These are phyloP conservation scores for Globisporangium radiosum DNA, from an alignment of 352 stramenopile genomes.

Conservation along the genomic window DNA sequence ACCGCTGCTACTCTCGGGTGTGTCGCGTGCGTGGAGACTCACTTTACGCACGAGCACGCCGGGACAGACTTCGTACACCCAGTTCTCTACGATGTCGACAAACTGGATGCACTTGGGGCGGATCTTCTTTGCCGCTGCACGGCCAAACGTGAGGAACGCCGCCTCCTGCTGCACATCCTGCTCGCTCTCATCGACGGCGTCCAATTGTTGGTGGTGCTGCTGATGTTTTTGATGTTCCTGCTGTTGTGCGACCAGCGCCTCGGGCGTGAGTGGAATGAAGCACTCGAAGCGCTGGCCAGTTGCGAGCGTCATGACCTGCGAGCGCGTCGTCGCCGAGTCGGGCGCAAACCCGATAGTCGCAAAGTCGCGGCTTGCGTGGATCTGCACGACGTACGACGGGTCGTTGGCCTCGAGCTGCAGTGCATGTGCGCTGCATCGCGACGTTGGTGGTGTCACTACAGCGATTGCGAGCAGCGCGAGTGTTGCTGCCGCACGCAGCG, in stretches of 20 bases:
- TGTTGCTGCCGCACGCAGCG: neutral
- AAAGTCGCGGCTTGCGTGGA: slow-evolving; percentile 39
- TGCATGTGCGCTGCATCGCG: neutral
- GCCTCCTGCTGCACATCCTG: slow-evolving; percentile 2
- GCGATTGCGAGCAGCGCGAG: neutral
- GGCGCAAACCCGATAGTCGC: slow-evolving; percentile 16
- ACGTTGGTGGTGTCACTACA: neutral
- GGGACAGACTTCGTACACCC: slow-evolving; percentile 67
- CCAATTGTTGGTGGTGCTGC: neutral
- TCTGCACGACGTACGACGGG: slow-evolving; percentile 60
- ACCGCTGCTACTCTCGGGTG: neutral
- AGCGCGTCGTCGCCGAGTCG: slow-evolving; percentile 19
- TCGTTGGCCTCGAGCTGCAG: slow-evolving; percentile 15
- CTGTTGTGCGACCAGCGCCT: slow-evolving; percentile 5
- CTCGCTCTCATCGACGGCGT: slow-evolving; percentile 3
- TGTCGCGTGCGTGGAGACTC: slow-evolving; percentile 14
- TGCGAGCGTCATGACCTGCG: slow-evolving; percentile 57
- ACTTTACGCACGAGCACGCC: slow-evolving; percentile 50
- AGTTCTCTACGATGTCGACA: slow-evolving; percentile 33
- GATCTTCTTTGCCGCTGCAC: slow-evolving; percentile 46
- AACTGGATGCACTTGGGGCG: slow-evolving; percentile 62
- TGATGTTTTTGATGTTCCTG: neutral
- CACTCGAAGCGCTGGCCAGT: slow-evolving; percentile 68
- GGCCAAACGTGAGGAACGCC: slow-evolving; percentile 41
- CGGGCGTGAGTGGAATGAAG: slow-evolving; percentile 40